These are phyloP conservation scores for Rubia peregrina DNA, from an alignment of 305 asterid species.

Conservation along the genomic window DNA sequence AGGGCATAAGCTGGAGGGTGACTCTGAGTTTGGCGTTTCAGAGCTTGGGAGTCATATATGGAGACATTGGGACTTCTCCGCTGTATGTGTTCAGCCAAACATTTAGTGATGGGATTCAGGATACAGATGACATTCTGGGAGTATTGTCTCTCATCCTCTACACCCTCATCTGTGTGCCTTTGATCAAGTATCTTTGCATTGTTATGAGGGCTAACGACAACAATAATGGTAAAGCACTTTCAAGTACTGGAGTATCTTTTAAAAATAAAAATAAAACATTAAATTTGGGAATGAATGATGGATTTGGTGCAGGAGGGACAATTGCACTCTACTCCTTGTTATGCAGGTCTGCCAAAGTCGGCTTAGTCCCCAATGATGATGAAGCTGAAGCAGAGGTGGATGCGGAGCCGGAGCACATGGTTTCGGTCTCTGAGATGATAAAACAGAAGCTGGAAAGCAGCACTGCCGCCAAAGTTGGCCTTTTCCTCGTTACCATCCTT, in stretches of 20 bases:
- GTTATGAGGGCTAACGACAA: constrained; percentile 73
- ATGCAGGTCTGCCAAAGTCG: constrained; percentile 69
- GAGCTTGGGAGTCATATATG: too few relatives aligned
- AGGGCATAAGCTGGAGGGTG: too few relatives aligned
- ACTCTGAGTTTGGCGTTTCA: too few relatives aligned
- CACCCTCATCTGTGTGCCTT: constrained; percentile 46
- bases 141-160: constrained; percentile 62
- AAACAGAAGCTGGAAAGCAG: constrained; percentile 48
- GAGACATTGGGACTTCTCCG: too few relatives aligned
- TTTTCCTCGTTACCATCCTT: constrained; percentile 45
- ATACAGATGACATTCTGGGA: constrained; percentile 37
- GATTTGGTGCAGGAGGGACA: constrained; percentile 48
- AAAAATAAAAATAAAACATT: too few relatives aligned
- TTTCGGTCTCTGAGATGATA: constrained; percentile 43
- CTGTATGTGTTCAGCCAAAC: too few relatives aligned
- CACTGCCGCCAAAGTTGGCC: constrained; percentile 34
- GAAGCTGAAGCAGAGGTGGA: too few relatives aligned
- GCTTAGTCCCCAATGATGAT: constrained; percentile 62
- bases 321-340: constrained; percentile 73
- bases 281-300: too few relatives aligned
- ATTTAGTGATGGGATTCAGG: too few relatives aligned
- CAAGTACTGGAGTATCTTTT: too few relatives aligned
- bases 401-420: too few relatives aligned
- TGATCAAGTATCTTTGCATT: constrained; percentile 58
- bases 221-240: too few relatives aligned